Base-by-base conservation (phyloP, 2,329 filamentous ascomycete species). In the Tolypocladium guangdongense region DNA sequence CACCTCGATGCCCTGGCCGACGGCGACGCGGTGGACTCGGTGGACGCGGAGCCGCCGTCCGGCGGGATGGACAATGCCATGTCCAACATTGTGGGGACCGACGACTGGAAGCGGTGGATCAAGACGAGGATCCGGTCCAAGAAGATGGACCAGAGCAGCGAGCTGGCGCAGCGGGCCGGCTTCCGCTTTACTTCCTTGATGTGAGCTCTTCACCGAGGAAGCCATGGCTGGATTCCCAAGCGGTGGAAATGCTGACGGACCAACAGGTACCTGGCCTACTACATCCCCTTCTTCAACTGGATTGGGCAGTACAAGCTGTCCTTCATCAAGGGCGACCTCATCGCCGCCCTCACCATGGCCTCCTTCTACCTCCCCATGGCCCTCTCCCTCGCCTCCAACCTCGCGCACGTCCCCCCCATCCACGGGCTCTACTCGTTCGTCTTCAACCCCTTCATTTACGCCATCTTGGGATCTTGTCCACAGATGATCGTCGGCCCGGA, bases 361-460 rank as follows among this genome's bases (percentile, higher is more conserved):
- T 96, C 91, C 30, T 93, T 99, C 73, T 99, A 99, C 68, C 87
- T 99, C 38, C 93, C 93, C 51, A 96, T 99, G 91, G 87, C 90
- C 0, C 80, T 99, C 16, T 97, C 93, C 0, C 86, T 95, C 58
- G 90, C 93, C 53, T 84, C 89, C 41, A 97, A 97, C 65, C 83
- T 99, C 43, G 90, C 87, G 7, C 93, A 97, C 66, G 83, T 96
- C 2, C 90, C 92, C 10, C 87, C 93, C 0, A 91, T 97, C 63
- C 92, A 96, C 64, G 93, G 93, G 0, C 78, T 99, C 4, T 99
- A 97, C 71, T 83, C 88, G 18, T 97, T 96, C 66, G 88, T 95
- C 57, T 89, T 97, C 73, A 91, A 91, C 55, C 93, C 93, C 0
- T 72, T 97, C 52, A 77, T 96, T 36, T 99, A 99, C 68, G 91